Percentiles rank a stretch among this genome's conserved stretches.
Conservation (phyloP, 1,284 basidiomycete species). For the Pseudozyma sp. region DNA sequence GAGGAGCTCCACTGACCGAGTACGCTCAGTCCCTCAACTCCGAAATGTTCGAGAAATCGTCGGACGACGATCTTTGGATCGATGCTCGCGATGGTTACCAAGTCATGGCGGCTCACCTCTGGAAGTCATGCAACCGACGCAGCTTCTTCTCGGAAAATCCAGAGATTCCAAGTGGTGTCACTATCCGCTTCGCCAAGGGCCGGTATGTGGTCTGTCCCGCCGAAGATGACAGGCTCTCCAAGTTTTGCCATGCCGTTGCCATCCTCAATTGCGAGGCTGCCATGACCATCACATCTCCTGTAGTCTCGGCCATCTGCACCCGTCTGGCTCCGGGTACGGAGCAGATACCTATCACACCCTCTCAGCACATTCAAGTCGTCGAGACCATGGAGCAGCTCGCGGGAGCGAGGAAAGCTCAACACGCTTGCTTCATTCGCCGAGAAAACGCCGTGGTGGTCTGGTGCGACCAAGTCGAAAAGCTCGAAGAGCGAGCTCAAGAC, state of each 20-base stretch:
- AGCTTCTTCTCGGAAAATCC: slow-evolving; percentile 34
- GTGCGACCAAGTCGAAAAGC: slow-evolving; percentile 76
- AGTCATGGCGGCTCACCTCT: slow-evolving; percentile 50
- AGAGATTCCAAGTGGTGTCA: slow-evolving; percentile 31
- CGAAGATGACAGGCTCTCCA: slow-evolving; percentile 19
- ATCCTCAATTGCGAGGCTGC: slow-evolving; percentile 82
- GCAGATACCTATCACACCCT: slow-evolving; percentile 51
- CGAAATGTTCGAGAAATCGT: slow-evolving; percentile 9
- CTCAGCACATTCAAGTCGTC: slow-evolving; percentile 50
- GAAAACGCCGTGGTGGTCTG: slow-evolving; percentile 81
- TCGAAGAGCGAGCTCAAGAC: slow-evolving; percentile 69
- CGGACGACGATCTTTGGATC: slow-evolving; percentile 29
- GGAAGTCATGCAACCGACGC: slow-evolving; percentile 22
- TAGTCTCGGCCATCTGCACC: slow-evolving; percentile 78
- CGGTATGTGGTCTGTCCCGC: slow-evolving; percentile 48
- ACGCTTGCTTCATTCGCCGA: slow-evolving; percentile 83
- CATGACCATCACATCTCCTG: slow-evolving; percentile 81
- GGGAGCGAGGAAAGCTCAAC: slow-evolving; percentile 82
- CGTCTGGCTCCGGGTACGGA: slow-evolving; percentile 65
- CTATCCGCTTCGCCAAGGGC: slow-evolving; percentile 48
- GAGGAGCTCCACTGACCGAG: slow-evolving; percentile 3
- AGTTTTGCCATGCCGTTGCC: slow-evolving; percentile 72
- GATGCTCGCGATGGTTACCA: slow-evolving; percentile 45
- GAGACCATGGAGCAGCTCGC: slow-evolving; percentile 75
- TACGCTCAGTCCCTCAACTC: slow-evolving; percentile 19